A percentile compares a stretch with the other conserved stretches of the same genome.
Evolutionary conservation across 306 rosid species (phyloP).

Genomic region (Ziziphus jujuba): DNA sequence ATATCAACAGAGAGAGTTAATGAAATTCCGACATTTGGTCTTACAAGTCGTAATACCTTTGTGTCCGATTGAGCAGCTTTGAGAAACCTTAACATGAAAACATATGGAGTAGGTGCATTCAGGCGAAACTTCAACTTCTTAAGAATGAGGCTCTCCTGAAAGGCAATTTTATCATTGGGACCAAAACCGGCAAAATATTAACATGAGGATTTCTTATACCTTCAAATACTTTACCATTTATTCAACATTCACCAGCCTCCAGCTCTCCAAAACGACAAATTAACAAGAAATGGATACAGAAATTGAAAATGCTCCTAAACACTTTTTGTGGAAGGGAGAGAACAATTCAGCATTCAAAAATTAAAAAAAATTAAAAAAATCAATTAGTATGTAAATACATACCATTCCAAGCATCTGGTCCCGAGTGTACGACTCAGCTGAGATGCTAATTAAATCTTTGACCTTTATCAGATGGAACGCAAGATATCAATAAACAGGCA

Average conservation of each 20-base stretch:
- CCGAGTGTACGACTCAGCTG: conserved; percentile 82
- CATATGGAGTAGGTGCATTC: conserved; percentile 82
- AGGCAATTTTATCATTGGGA: not conserved
- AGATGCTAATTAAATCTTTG: conserved; percentile 73
- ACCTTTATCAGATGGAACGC: conserved; percentile 46
- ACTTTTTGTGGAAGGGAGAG: too few species aligned
- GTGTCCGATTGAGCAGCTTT: conserved; percentile 79
- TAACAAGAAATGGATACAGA: too few species aligned
- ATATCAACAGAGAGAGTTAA: too few species aligned
- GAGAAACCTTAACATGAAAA: conserved; percentile 86
- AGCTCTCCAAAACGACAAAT: too few species aligned
- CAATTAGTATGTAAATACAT: conserved; percentile 12
- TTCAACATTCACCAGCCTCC: too few species aligned
- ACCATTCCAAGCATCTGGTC: conserved; percentile 84
- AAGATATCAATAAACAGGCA: conserved; percentile 11
- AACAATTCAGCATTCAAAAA: not conserved
- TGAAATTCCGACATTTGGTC: too few species aligned
- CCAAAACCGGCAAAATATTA: not conserved
- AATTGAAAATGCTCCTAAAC: too few species aligned
- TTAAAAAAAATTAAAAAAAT: not conserved
- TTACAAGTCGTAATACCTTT: conserved; percentile 47
- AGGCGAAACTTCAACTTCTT: conserved; percentile 74
- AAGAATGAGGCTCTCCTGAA: conserved; percentile 81
- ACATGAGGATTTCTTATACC: not conserved
- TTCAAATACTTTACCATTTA: too few species aligned